phyloP scores from a whole-genome alignment of 257 asterid genomes.

The Solanum ossicruentum region DNA sequence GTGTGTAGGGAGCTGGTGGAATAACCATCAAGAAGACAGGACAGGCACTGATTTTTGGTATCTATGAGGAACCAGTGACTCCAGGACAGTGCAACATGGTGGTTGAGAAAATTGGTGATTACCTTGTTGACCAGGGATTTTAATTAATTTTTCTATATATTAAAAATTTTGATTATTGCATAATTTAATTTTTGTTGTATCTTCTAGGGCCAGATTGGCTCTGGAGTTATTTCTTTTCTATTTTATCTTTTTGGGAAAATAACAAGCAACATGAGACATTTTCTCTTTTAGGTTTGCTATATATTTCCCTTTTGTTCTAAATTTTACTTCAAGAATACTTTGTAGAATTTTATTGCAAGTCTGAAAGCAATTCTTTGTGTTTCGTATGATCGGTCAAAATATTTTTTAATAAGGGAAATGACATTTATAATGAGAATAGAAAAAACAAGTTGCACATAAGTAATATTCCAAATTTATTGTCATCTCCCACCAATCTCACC shows the following conservation, averaged over 20 bases:
- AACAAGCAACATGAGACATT: neutral
- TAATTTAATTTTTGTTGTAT: neutral
- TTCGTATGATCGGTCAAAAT: too few relatives aligned
- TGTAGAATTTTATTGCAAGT: neutral
- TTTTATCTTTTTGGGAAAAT: neutral
- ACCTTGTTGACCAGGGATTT: constrained; percentile 42
- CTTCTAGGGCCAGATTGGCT: neutral
- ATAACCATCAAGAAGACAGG: constrained; percentile 42
- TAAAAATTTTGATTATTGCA: neutral
- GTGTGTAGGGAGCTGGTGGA: constrained; percentile 40
- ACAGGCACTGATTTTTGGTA: constrained; percentile 32
- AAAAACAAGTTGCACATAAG: too few relatives aligned
- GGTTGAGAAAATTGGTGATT: constrained; percentile 53
- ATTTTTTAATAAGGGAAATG: too few relatives aligned
- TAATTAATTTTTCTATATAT: neutral
- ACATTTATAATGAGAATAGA: too few relatives aligned
- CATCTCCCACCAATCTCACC: too few relatives aligned
- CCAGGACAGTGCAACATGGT: constrained; percentile 58
- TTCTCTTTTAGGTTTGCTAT: neutral
- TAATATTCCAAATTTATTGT: too few relatives aligned
- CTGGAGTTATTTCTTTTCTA: neutral
- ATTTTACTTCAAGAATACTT: neutral
- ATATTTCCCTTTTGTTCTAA: neutral
- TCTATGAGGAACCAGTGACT: constrained; percentile 60
- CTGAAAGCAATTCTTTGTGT: neutral